These are phyloP conservation scores for Neurospora sp. DNA, from an alignment of 495 filamentous ascomycete genomes.

Conservation along the genomic window DNA sequence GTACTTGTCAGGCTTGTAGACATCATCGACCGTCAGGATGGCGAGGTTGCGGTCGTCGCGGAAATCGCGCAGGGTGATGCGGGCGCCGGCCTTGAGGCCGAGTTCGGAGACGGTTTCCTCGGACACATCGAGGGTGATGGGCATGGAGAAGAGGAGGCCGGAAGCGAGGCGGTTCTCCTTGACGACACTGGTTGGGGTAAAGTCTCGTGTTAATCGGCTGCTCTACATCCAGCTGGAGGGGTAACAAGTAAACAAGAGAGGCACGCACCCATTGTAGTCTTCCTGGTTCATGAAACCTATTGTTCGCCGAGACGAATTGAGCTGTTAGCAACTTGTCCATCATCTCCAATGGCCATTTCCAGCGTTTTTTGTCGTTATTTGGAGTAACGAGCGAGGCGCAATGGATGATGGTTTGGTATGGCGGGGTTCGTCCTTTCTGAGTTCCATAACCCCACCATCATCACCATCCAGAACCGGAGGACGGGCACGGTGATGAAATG, in stretches of 20 bases:
- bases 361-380: background rate
- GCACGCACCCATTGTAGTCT: slow-evolving; percentile 80
- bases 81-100: slow-evolving; percentile 64
- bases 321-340: background rate
- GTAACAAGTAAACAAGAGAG: background rate
- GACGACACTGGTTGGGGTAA: slow-evolving; percentile 56
- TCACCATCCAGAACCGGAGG: background rate
- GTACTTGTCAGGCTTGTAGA: slow-evolving; percentile 96
- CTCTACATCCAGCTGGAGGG: background rate
- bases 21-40: slow-evolving; percentile 90
- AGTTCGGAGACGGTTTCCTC: slow-evolving; percentile 60
- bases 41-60: slow-evolving; percentile 92
- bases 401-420: slow-evolving; percentile 5
- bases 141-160: slow-evolving; percentile 92
- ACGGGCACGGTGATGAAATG: background rate
- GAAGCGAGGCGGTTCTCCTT: slow-evolving; percentile 73
- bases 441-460: slow-evolving; percentile 16
- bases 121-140: slow-evolving; percentile 83
- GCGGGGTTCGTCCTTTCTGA: slow-evolving; percentile 13
- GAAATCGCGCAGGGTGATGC: slow-evolving; percentile 86
- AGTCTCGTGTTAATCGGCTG: background rate
- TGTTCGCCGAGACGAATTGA: slow-evolving; percentile 13
- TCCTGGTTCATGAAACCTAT: slow-evolving; percentile 93
- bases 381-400: background rate
- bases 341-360: background rate